Base-by-base conservation (phyloP, 257 asterid species). In the Scutellaria barbata region DNA sequence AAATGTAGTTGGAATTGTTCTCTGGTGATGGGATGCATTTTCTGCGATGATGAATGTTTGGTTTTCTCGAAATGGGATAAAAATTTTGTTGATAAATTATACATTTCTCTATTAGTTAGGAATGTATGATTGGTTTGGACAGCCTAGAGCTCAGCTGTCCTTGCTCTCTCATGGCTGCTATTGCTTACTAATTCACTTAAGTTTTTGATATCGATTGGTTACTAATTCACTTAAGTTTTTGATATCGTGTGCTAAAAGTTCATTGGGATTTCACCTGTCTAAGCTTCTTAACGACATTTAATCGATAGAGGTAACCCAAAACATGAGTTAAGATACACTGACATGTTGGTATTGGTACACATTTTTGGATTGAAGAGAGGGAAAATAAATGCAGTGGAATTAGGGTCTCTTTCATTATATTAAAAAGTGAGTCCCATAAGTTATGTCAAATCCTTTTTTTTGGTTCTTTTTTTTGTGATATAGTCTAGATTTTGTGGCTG, bases 21-120 rank as follows among this genome's bases (percentile, higher is more conserved):
- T n/a, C 7, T 20, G 60, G 4, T 56, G 59, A 48, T 50, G 66
- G 43, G 40, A 56, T 70, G 63, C 37, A 17, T 42, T 58, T 57
- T n/a, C 42, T 22, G 77, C 60, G 54, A n/a, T 46, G 50, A 45
- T 57, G 63, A 25, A 65, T 64, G 47, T 41, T 74, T 50, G 62
- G 22, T 10, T 46, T 42, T 61, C 10, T 14, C 35, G 10, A 11
- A 39, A 13, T 47, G 35, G 37, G 12, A 55, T 46, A 39, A 41
- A 8, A 17, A 40, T 39, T 10, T 13, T 50, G 18, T 57, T 37
- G 22, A 8, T 18, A 25, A 39, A 40, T 11, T 55, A 0, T 37
- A 20, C 25, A 40, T 11, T 45, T 69, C 40, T 68, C 70, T 16
- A 60, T 60, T 40, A 60, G 45, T 40, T 35, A 52, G 20, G 17